Base-by-base conservation (phyloP, 1,284 basidiomycete genomes). In the Cutaneotrichosporon mucoides region DNA sequence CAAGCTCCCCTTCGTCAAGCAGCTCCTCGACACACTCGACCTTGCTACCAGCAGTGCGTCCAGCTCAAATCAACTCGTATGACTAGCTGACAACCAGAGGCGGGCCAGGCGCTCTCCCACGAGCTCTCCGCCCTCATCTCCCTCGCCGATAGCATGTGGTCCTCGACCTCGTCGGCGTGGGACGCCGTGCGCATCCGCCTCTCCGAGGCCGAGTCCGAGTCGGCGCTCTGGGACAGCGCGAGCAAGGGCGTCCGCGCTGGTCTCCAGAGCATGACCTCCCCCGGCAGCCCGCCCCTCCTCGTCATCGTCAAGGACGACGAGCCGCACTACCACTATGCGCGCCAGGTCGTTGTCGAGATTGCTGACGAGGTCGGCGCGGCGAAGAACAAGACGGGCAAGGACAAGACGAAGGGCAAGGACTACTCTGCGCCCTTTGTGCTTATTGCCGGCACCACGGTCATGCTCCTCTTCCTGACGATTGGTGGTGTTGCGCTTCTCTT, bases 121-220 rank as follows among this genome's bases (percentile, higher is more conserved):
- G 74, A 78, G 59, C 66, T 78, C n/a, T 67, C 74, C 4, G 67
- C 70, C 10, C 62, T 77, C 33, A 68, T 70, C 34, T 72, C 73
- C 9, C 55, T 78, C 42, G 74, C 72, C 8, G 75, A 76, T 42
- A 68, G 66, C 10, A 57, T 76, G 46, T 70, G 73, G 42, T 56
- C 65, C 6, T 63, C 55, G 34, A 60, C 68, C 9, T 51, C 53
- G 37, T 24, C 36, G 4, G 60, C 65, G 12, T 78, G 73, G 73
- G 72, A 78, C 51, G 70, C 76, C 13, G 72, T 76, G 56, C 61
- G 63, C 37, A 71, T 77, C 47, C 69, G 68, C 7, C 66, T 78
- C 34, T 64, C 60, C 11, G 59, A 67, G 38, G 63, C 70, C 3
- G 59, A 66, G 33, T 51, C 61, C 33, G 67, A 64, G 5, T 65